phyloP scores from a whole-genome alignment of 768 basidiomycete species.

The Collybiopsis confluens region DNA sequence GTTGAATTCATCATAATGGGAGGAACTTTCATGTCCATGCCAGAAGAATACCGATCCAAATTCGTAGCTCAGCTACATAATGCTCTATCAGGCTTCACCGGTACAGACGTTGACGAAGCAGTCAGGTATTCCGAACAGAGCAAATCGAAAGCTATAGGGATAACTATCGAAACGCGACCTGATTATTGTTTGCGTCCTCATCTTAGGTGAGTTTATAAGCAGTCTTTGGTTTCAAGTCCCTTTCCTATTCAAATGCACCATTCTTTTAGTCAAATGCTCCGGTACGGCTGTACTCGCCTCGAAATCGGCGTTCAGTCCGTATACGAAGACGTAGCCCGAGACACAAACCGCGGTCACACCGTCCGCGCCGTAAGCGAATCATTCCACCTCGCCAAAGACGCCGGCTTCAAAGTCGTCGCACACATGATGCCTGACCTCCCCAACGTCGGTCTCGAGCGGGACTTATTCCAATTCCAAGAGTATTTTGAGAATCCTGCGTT shows the following conservation, averaged over 20 bases:
- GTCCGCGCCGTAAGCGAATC: slow-evolving; percentile 95
- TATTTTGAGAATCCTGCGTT: slow-evolving; percentile 99
- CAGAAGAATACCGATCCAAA: slow-evolving; percentile 89
- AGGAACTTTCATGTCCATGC: slow-evolving; percentile 99
- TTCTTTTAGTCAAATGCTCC: slow-evolving; percentile 85
- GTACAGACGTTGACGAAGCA: slow-evolving; percentile 91
- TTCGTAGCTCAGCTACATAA: slow-evolving; percentile 97
- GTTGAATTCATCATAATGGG: slow-evolving; percentile 96
- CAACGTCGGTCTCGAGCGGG: slow-evolving; percentile 95
- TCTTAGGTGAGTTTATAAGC: slow-evolving; percentile 53
- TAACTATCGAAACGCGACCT: slow-evolving; percentile 97
- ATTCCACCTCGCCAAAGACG: slow-evolving; percentile 97
- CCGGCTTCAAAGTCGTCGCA: slow-evolving; percentile 98
- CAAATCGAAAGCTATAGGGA: slow-evolving; percentile 97
- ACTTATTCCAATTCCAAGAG: slow-evolving; percentile 98
- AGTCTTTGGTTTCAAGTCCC: too few relatives aligned
- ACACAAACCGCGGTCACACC: slow-evolving; percentile 98
- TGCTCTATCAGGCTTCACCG: slow-evolving; percentile 92
- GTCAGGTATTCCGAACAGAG: slow-evolving; percentile 94
- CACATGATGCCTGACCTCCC: slow-evolving; percentile 99
- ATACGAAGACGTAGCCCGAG: slow-evolving; percentile 98
- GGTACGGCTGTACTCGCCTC: slow-evolving; percentile 96
- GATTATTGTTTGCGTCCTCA: slow-evolving; percentile 98
- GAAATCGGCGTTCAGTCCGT: slow-evolving; percentile 99
- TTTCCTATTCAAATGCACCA: slow-evolving; percentile 3